Base-by-base conservation (phyloP, 2,329 filamentous ascomycete genomes). In the Escovopsis sp. region DNA sequence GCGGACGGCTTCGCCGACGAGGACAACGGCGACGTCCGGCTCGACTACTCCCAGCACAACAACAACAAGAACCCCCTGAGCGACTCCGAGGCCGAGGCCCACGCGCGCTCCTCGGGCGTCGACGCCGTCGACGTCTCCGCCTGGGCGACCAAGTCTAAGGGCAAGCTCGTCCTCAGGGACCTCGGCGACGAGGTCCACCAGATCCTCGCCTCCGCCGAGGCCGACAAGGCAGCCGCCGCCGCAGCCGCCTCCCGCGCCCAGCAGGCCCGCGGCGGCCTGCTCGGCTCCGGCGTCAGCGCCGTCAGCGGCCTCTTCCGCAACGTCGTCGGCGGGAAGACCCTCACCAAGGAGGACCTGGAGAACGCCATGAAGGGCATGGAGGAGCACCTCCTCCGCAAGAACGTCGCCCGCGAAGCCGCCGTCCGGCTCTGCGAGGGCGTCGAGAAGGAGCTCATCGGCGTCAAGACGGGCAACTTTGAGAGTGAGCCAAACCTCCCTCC, bases 331-430 rank as follows among this genome's bases (percentile, higher is more conserved):
- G 90, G 92, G 43, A 94, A 94, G 65, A 84, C 79, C 1, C 62
- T 98, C 49, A 92, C 85, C 1, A 83, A 86, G 54, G 74, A 81
- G 44, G 88, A 96, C 50, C 69, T 98, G 16, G 80, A 85, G 42
- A 93, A 92, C 55, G 83, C 90, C 2, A 77, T 98, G 62, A 90
- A 88, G 58, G 82, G 80, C 23, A 94, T 98, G 85, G 85, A 94
- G 53, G 85, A 94, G 38, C 88, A 96, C 55, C 66, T 98, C 6
- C 61, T 98, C 40, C 78, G 80, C 60, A 98, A 98, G 66, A 98
- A 98, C 49, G 87, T 98, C 19, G 90, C 90, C 0, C 80, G 84
- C 35, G 90, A 96, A 63, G 90, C 90, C 13, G 90, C 88, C 2
- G 71, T 94, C 23, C 80, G 90, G 35, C 65, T 98, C 29, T 94